These are phyloP conservation scores for Russula vinacea DNA, from an alignment of 768 basidiomycete species.

Conservation along the genomic window DNA sequence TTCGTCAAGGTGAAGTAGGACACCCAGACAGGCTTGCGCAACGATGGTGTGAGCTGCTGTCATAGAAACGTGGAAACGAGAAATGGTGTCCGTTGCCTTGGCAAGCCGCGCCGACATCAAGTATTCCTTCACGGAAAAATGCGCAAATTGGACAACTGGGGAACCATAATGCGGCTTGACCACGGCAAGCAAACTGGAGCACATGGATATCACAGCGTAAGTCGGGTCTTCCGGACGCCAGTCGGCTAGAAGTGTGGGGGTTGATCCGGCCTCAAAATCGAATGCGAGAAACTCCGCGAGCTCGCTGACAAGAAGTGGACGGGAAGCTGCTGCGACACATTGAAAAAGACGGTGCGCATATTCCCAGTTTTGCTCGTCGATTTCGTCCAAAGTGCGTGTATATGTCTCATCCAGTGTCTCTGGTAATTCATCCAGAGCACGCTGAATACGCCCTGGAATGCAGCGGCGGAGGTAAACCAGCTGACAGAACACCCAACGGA, in stretches of 20 bases:
- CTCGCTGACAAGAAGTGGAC: slow-evolving; percentile 8
- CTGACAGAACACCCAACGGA: slow-evolving; percentile 14
- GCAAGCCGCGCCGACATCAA: not conserved
- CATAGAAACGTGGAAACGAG: not conserved
- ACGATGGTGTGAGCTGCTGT: not conserved
- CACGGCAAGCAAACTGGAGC: not conserved
- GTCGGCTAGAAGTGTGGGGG: not conserved
- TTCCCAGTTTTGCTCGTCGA: not conserved
- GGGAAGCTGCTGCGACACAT: not conserved
- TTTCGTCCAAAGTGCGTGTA: not conserved
- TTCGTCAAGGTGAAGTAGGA: not conserved
- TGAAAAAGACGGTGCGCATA: slow-evolving; percentile 11
- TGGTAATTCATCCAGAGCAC: not conserved
- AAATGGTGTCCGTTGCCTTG: not conserved
- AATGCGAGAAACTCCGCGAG: slow-evolving; percentile 14
- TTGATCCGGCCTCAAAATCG: not conserved
- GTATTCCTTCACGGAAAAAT: not conserved
- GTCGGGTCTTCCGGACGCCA: not conserved
- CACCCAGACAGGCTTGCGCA: not conserved
- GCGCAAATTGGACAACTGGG: not conserved
- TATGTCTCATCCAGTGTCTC: slow-evolving; percentile 8
- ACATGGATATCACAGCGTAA: not conserved
- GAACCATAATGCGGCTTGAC: not conserved
- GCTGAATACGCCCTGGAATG: not conserved
- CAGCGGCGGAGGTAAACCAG: not conserved